Evolutionary conservation across 768 basidiomycete genomes (phyloP), one percentile per base, ranked within the genome.

Genomic region (Suillus americanus): DNA sequence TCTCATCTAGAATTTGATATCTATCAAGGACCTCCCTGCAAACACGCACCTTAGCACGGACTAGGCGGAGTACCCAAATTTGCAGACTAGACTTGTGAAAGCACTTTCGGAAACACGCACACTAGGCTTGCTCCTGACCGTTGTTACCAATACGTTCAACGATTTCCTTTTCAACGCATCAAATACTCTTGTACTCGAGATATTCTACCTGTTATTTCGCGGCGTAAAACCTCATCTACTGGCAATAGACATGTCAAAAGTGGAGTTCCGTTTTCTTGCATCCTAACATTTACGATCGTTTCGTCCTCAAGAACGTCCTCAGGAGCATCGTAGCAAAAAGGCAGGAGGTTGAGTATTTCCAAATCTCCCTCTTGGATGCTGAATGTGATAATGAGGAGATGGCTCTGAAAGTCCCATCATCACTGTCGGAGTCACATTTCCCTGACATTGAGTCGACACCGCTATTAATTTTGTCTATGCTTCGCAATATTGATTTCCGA

Each of bases 171-270:
- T 94, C 76, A 90, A 89, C 62, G 82, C 83, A 3, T 96, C 88
- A 84, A 99, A 99, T 73, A 92, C 93, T 5, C 83, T 98, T 46
- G 85, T 94, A 7, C 85, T 99, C 46, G 97, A 99, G 77, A 96
- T 96, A 35, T 83, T 98, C 64, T 97, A 97, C 75, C 86, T 99
- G 5, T 79, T 97, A 10, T 94, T 93, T 75, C 86, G 95, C 40
- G 90, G 90, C n/a, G 83, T 92, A 59, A 89, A 85, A 64, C 91
- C 95, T 3, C 72, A 77, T n/a, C 81, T 84, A 1, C 74, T 90
- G 65, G 77, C 82, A 1, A 68, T 80, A 38, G 86, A 92, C 71
- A 89, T 90, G 74, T 77, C 80, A 48, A 88, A 90, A 81, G 91
- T 91, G 65, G 56, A 25, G n/a, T 16, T 46, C 18, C 50, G 48